Base-by-base conservation (phyloP, 257 asterid species). In the Pogostemon cablin region DNA sequence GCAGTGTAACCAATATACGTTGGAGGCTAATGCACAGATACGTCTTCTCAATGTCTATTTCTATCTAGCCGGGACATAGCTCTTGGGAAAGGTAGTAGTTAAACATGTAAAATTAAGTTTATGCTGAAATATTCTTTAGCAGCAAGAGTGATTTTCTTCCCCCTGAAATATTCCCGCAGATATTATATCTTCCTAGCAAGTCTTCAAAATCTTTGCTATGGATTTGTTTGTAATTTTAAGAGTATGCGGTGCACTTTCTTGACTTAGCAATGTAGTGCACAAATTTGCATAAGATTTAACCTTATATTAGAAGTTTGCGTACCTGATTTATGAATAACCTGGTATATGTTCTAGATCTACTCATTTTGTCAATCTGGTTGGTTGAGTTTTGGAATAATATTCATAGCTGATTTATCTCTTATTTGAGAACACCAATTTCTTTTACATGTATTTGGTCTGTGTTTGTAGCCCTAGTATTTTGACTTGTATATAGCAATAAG, bases 1-100 rank as follows among this genome's bases (percentile, higher is more conserved):
- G 86, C 86, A 52, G 69, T 93, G 80, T 89, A 83, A 82, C 79
- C 64, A 25, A 37, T 37, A 68, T 50, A 47, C 57, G 61, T 58
- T 48, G 37, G 68, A 42, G 54, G 66, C 47, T 43, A 59, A 54
- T 68, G 39, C 74, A 55, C 63, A 40, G 20, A 61, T 75, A 72
- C 58, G 52, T 50, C 41, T 56, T 49, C 66, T 53, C 39, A 44
- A 10, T 32, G 49, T 58, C 5, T 7, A 48, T 67, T 70, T 42
- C 34, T 39, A 62, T 55, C 20, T 69, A 35, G 56, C 15, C 32
- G 66, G 58, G 39, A 25, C 55, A 62, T 44, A 47, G 63, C 53
- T 72, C 64, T 44, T n/a, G 52, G 49, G 46, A 72, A 41, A 42
- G 56, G 44, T 9, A 70, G 41, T 43, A 20, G 17, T 62, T 64